Conservation (phyloP, 495 filamentous ascomycete genomes). For the Mytilinidion resinicola region DNA sequence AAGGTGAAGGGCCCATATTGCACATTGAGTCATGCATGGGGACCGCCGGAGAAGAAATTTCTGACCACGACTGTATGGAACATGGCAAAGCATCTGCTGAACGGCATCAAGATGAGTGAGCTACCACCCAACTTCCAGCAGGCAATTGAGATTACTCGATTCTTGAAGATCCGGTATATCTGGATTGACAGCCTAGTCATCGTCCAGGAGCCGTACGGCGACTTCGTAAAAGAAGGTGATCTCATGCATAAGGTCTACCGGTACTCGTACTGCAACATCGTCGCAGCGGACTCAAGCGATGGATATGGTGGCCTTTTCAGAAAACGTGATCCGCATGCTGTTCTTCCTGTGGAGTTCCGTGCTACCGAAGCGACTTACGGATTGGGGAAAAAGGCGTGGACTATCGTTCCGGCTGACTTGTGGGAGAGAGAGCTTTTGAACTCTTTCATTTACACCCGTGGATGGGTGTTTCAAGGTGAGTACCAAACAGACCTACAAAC, state of each 20-base stretch:
- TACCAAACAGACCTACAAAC: too few species aligned
- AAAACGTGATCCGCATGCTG: too few species aligned
- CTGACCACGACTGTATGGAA: too few species aligned
- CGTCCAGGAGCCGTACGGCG: not conserved
- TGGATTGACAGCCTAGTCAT: constrained; percentile 5
- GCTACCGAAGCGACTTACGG: too few species aligned
- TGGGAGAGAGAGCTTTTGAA: not conserved
- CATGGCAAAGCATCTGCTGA: constrained; percentile 1
- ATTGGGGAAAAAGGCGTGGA: too few species aligned
- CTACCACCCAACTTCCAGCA: not conserved
- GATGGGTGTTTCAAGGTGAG: constrained; percentile 14
- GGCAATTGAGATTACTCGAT: not conserved
- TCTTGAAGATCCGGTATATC: constrained; percentile 3
- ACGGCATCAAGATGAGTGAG: not conserved
- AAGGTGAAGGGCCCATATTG: constrained; percentile 1
- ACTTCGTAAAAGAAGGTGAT: not conserved
- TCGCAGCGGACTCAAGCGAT: not conserved
- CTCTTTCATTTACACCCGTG: constrained; percentile 1
- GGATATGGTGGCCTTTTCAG: constrained; percentile 1
- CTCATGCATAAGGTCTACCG: constrained; percentile 6
- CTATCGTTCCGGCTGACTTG: not conserved
- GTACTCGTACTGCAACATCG: constrained; percentile 7
- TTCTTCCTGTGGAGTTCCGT: too few species aligned
- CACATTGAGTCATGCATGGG: constrained; percentile 10
- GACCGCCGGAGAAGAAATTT: not conserved